Base-by-base conservation (phyloP, 108 stramenopile genomes). In the Parmales sp. region DNA sequence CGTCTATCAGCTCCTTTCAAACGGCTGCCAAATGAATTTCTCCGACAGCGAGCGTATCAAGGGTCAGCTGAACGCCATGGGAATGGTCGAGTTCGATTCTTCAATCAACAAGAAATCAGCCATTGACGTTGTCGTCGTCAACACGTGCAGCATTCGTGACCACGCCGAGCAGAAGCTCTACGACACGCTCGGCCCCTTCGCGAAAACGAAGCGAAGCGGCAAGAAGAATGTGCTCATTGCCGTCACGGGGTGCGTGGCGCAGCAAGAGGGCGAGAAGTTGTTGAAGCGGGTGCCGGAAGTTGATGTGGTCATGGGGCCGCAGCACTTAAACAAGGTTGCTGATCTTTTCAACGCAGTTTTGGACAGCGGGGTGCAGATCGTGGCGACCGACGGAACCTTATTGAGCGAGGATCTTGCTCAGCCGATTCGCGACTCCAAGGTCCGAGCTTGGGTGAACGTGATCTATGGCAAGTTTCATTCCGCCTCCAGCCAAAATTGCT, bases 1-100 rank as follows among this genome's bases (percentile, higher is more conserved):
- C 44, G 18, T 18, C 20, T 91, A 91, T 66, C 64, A 38, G 20
- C 20, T 79, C 38, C 71, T 84, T 65, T 92, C 94, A 2, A 91
- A 89, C 86, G 95, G 97, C 13, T 98, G 97, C 71, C 94, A 96
- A 81, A 98, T 98, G 97, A 98, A 98, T 71, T 69, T 87, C 25
- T 94, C 97, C 2, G 97, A 98, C 72, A 89, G 87, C 37, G 97
- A 98, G 80, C 76, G 97, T 37, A 91, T 98, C 54, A 94, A 92
- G 69, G 97, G 94, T 28, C 92, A 94, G 60, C 78, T 98, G 68
- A 68, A 79, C 37, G 89, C 73, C 51, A 79, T 95, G 23, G 95
- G 95, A 19, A 81, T 92, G 23, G 43, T n/a, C 38, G 29, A 31
- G 20, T 49, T 38, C 39, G 60, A 46, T 5, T 23, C 46, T 0